Base-by-base conservation (phyloP, 257 asterid genomes). In the Lantana camara region DNA sequence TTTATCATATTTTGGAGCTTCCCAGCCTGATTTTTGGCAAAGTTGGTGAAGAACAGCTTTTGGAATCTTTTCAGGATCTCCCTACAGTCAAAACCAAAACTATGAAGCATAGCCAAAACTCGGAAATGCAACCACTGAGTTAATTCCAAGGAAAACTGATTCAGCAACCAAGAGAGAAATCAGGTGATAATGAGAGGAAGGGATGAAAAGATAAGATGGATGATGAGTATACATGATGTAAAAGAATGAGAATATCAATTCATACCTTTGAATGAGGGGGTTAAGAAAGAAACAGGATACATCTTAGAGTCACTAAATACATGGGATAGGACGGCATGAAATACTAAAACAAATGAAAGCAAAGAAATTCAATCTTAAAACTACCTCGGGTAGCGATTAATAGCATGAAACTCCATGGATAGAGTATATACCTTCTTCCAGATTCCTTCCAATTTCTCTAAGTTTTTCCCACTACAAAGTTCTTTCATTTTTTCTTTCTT, bases 41-140 rank as follows among this genome's bases (percentile, higher is more conserved):
- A 90, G 92, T 69, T 93, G 99, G 55, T 93, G 99, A 77, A 93
- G 99, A 74, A 93, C 76, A 75, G 97, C 99, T 89, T 93, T 93
- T 17, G 99, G 99, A 56, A 78, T 82, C 82, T 85, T 93, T 68
- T 72, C 71, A 22, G 85, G 90, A 74, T 93, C 97, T 64, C 97
- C 97, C 99, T 93, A 66, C 30, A 53, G 45, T 68, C 61, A 62
- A 40, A 68, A 34, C 47, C 66, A 75, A 68, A 50, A 50, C 24
- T 68, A 71, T 17, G 73, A 34, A 11, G 13, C 48, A 71, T 17
- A 35, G 27, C 22, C 47, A 60, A 10, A 17, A 27, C 44, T 42
- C 9, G 49, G 57, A 47, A 66, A 48, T 45, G 45, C 54, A 64
- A 52, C 46, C 61, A 34, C 9, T 11, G n/a, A 57, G 41, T 60